Percentiles rank a stretch among this genome's conserved stretches.
phyloP scores from a whole-genome alignment of 257 asterid genomes.

The Jacaranda mimosifolia region DNA sequence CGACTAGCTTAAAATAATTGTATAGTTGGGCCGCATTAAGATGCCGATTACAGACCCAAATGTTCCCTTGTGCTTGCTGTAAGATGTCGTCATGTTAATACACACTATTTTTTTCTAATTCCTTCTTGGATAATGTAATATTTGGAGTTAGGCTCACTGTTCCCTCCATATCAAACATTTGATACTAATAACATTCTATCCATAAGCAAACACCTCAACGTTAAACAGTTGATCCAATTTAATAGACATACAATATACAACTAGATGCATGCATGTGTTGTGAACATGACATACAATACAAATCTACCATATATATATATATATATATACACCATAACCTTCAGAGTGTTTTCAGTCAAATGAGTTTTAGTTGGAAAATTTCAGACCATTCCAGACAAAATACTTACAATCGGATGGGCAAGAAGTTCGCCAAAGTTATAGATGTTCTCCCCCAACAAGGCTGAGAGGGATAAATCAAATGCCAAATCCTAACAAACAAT shows the following conservation, averaged over 20 bases:
- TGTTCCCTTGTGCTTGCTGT: not conserved
- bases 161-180: constrained; percentile 1
- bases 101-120: not conserved
- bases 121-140: not conserved
- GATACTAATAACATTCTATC: not conserved
- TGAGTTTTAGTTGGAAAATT: constrained; percentile 20
- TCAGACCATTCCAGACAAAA: constrained; percentile 12
- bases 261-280: not conserved
- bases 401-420: constrained; percentile 96
- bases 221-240: not conserved
- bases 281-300: not conserved
- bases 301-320: not conserved
- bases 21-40: not conserved
- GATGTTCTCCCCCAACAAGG: constrained; percentile 94
- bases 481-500: constrained; percentile 78
- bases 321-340: not conserved
- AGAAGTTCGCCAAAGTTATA: constrained; percentile 96
- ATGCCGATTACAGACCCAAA: not conserved
- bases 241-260: not conserved
- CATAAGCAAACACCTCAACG: constrained; percentile 5
- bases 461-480: constrained; percentile 89
- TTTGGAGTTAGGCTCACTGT: not conserved
- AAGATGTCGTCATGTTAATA: not conserved
- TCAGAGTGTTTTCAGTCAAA: not conserved
- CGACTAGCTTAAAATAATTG: not conserved